phyloP scores from a whole-genome alignment of 257 asterid genomes.

The Solanum tarapatanum region DNA sequence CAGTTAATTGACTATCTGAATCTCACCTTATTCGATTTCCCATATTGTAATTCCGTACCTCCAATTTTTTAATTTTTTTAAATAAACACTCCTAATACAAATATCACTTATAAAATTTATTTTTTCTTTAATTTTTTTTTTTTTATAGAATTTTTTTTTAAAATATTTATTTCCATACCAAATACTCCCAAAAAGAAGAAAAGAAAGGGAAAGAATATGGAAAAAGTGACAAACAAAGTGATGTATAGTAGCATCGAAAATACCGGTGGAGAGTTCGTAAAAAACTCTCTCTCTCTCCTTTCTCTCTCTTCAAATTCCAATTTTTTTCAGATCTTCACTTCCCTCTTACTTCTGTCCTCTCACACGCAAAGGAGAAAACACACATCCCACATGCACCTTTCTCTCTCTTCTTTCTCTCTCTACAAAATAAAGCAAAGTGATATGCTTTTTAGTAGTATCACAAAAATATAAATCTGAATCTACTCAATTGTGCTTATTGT shows the following conservation, averaged over 20 bases:
- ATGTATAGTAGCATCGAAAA: neutral
- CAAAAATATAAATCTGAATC: neutral
- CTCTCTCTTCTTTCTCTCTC: too few species aligned
- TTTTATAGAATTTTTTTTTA: too few species aligned
- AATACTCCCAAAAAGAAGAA: neutral
- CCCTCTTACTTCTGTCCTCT: neutral
- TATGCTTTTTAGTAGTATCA: neutral
- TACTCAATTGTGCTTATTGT: neutral
- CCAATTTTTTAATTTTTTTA: too few species aligned
- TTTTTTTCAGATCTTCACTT: neutral
- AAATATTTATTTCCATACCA: neutral
- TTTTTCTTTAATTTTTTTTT: too few species aligned
- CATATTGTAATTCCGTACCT: too few species aligned
- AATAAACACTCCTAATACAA: too few species aligned
- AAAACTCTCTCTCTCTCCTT: neutral
- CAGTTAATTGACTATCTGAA: too few species aligned
- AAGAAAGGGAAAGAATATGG: neutral
- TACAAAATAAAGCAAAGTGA: neutral
- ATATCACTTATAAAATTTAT: too few species aligned
- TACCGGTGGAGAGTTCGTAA: neutral
- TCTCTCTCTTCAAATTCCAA: neutral
- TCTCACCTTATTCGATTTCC: too few species aligned
- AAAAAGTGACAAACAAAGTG: neutral
- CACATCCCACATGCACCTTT: neutral
- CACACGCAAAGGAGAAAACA: slow-evolving; percentile 4